These are phyloP conservation scores for Phytophthora litchii DNA, from an alignment of 352 stramenopile species.

Conservation along the genomic window DNA sequence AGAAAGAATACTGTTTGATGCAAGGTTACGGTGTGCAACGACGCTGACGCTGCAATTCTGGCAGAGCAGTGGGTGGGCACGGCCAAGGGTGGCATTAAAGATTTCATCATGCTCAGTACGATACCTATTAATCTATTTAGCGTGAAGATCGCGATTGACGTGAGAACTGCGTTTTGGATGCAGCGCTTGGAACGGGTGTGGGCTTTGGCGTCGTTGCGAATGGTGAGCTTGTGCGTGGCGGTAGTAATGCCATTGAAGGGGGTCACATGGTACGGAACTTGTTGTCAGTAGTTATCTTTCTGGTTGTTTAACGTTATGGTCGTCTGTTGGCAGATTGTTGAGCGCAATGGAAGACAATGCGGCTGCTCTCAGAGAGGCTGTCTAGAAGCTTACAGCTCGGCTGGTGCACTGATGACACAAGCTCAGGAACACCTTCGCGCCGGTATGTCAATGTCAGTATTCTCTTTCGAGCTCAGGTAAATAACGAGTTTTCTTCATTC, in stretches of 20 bases:
- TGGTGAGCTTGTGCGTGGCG: constrained; percentile 70
- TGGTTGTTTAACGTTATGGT: constrained; percentile 1
- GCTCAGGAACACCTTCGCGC: constrained; percentile 68
- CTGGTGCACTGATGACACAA: constrained; percentile 64
- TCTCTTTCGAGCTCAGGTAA: not conserved
- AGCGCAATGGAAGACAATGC: constrained; percentile 78
- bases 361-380: constrained; percentile 78
- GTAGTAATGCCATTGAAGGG: constrained; percentile 74
- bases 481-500: not conserved
- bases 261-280: constrained; percentile 66
- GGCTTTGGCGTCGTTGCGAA: constrained; percentile 72
- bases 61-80: constrained; percentile 84
- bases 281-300: not conserved
- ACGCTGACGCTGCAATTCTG: constrained; percentile 81
- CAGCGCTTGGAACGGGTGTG: constrained; percentile 80
- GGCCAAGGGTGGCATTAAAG: constrained; percentile 57
- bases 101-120: constrained; percentile 89
- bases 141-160: constrained; percentile 5
- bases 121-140: not conserved
- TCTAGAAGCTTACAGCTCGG: constrained; percentile 82
- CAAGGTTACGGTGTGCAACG: constrained; percentile 70
- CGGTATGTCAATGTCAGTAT: constrained; percentile 31
- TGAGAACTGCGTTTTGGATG: not conserved
- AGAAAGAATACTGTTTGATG: not conserved
- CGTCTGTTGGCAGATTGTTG: constrained; percentile 64